phyloP scores from a whole-genome alignment of 306 rosid genomes.

The Morella rubra region DNA sequence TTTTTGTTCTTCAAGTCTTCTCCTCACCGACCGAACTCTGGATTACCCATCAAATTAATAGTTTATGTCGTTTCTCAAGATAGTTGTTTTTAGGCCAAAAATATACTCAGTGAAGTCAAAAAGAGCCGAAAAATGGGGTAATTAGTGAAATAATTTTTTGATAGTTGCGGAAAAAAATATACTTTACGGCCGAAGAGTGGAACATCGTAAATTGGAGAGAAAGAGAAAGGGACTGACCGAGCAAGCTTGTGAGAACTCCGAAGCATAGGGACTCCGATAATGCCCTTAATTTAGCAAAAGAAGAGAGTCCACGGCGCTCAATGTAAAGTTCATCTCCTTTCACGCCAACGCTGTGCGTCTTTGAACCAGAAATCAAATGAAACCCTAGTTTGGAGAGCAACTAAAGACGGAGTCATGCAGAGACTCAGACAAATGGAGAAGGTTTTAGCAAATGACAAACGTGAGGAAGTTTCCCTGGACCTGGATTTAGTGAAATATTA shows the following conservation, averaged over 20 bases:
- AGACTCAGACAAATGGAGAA: too few relatives aligned
- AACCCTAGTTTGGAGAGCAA: too few relatives aligned
- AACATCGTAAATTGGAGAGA: background rate
- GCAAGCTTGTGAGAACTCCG: background rate
- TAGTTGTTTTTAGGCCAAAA: too few relatives aligned
- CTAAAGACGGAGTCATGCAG: too few relatives aligned
- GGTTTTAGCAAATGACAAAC: too few relatives aligned
- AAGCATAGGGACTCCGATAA: slow-evolving; percentile 1
- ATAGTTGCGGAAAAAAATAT: background rate
- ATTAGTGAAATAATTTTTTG: background rate
- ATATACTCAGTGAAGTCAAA: background rate
- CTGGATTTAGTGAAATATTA: too few relatives aligned
- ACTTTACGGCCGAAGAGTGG: background rate
- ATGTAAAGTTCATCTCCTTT: too few relatives aligned
- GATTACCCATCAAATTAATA: background rate
- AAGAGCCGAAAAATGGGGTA: background rate
- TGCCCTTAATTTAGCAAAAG: background rate
- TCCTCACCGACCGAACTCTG: background rate
- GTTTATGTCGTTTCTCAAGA: too few relatives aligned
- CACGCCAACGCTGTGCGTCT: too few relatives aligned
- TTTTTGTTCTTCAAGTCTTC: background rate
- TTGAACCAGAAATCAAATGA: too few relatives aligned
- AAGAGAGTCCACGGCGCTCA: background rate
- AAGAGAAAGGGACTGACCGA: background rate
- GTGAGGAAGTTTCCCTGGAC: too few relatives aligned